Conservation (phyloP, 192 early-diverging fungal species). For the Backusella parvicylindrica region DNA sequence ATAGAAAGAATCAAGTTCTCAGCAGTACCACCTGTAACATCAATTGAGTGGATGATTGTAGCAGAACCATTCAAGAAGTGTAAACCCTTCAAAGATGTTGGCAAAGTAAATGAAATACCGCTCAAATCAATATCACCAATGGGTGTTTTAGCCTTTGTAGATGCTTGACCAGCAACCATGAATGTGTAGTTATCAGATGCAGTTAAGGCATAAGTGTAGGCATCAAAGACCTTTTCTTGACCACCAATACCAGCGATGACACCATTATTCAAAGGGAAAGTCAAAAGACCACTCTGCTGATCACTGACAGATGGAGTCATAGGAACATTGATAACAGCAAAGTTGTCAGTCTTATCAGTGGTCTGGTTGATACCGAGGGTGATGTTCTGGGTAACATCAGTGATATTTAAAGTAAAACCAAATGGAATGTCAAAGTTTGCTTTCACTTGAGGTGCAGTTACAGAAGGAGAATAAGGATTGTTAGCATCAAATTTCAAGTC, state of each 20-base stretch:
- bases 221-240: conserved; percentile 43
- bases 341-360: background rate
- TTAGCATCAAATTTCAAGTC: conserved; percentile 46
- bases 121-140: conserved; percentile 48
- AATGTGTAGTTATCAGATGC: conserved; percentile 32
- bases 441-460: conserved; percentile 38
- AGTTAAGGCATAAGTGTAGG: conserved; percentile 45
- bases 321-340: conserved; percentile 16
- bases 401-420: conserved; percentile 53
- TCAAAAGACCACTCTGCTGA: conserved; percentile 35
- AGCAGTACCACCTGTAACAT: conserved; percentile 49
- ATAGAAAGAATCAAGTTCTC: conserved; percentile 35
- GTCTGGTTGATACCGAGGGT: conserved; percentile 32
- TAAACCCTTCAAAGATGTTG: conserved; percentile 46
- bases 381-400: conserved; percentile 48
- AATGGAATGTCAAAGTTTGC: conserved; percentile 56
- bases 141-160: conserved; percentile 44
- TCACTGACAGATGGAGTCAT: conserved; percentile 35
- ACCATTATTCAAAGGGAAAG: conserved; percentile 42
- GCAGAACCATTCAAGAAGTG: conserved; percentile 51
- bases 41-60: conserved; percentile 45
- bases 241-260: conserved; percentile 40
- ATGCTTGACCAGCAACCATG: conserved; percentile 44
- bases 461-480: conserved; percentile 45
- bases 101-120: conserved; percentile 51